Evolutionary conservation across 2,329 filamentous ascomycete species (phyloP).

Genomic region (Raffaelea albimanens): DNA sequence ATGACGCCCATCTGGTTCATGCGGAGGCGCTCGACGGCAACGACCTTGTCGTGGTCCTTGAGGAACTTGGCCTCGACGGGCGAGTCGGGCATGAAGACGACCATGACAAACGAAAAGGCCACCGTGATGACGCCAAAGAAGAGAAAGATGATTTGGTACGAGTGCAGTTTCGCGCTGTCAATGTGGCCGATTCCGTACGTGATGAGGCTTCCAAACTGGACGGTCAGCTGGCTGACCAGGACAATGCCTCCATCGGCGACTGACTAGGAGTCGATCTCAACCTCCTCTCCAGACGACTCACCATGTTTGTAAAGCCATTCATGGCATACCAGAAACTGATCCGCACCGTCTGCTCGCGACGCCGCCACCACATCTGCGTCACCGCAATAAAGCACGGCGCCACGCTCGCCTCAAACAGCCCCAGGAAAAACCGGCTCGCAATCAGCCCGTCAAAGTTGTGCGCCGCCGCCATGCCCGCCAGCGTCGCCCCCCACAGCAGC

Average conservation of each 20-base stretch:
- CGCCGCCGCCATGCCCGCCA: slow-evolving; percentile 17
- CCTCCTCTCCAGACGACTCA: slow-evolving; percentile 10
- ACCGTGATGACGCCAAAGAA: slow-evolving; percentile 44
- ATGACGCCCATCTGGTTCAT: slow-evolving; percentile 46
- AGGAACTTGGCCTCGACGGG: slow-evolving; percentile 42
- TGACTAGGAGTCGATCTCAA: too few relatives aligned
- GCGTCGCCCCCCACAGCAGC: slow-evolving; percentile 16
- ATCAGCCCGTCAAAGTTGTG: slow-evolving; percentile 25
- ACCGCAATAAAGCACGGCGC: slow-evolving; percentile 46
- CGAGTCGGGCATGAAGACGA: slow-evolving; percentile 38
- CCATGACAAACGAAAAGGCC: slow-evolving; percentile 32
- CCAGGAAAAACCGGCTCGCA: slow-evolving; percentile 28
- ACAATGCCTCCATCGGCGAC: too few relatives aligned
- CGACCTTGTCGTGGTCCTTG: slow-evolving; percentile 37
- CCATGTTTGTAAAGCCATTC: slow-evolving; percentile 49
- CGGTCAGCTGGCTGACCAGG: slow-evolving; percentile 32
- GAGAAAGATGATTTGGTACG: slow-evolving; percentile 40
- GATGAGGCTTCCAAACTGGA: slow-evolving; percentile 39
- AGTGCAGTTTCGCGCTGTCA: slow-evolving; percentile 29
- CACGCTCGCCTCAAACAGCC: slow-evolving; percentile 26
- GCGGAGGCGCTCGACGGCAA: slow-evolving; percentile 44
- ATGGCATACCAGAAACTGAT: slow-evolving; percentile 52
- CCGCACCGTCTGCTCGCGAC: slow-evolving; percentile 47
- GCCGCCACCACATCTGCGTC: slow-evolving; percentile 53
- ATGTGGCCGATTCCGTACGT: slow-evolving; percentile 52